phyloP scores from a whole-genome alignment of 164 flowering plant species.

The Aristolochia contorta region DNA sequence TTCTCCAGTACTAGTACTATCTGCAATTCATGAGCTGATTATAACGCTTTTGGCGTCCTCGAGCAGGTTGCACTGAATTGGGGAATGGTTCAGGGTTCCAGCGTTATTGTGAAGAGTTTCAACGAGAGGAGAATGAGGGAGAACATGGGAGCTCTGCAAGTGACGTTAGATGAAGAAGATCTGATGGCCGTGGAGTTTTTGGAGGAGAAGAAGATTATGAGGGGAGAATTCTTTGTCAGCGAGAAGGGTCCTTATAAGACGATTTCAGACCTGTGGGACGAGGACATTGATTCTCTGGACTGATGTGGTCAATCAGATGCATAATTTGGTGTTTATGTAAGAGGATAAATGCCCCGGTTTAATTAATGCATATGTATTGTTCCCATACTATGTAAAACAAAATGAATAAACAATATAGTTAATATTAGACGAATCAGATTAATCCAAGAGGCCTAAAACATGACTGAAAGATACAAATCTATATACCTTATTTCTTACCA shows the following conservation, averaged over 20 bases:
- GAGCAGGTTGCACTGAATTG: conserved; percentile 61
- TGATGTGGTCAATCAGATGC: not conserved
- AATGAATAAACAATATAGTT: too few species aligned
- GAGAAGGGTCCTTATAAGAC: conserved; percentile 60
- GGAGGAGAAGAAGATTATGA: conserved; percentile 63
- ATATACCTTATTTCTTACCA: too few species aligned
- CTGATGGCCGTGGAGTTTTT: conserved; percentile 35
- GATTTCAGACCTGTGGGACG: conserved; percentile 61
- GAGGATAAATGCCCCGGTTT: too few species aligned
- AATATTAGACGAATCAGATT: too few species aligned
- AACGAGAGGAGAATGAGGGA: conserved; percentile 49
- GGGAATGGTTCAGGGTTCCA: conserved; percentile 64
- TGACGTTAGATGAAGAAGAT: conserved; percentile 48
- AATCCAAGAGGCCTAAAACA: too few species aligned
- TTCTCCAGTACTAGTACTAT: too few species aligned
- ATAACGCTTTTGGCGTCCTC: not conserved
- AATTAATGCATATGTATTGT: too few species aligned
- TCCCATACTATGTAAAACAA: too few species aligned
- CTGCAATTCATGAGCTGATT: too few species aligned
- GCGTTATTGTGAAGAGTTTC: conserved; percentile 68
- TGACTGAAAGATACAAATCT: too few species aligned
- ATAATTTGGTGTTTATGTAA: not conserved
- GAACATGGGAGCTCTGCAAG: conserved; percentile 40
- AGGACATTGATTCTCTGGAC: conserved; percentile 35
- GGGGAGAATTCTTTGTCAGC: conserved; percentile 56